These are phyloP conservation scores for Teratosphaeria gauchensis DNA, from an alignment of 2,329 filamentous ascomycete species.

Conservation along the genomic window DNA sequence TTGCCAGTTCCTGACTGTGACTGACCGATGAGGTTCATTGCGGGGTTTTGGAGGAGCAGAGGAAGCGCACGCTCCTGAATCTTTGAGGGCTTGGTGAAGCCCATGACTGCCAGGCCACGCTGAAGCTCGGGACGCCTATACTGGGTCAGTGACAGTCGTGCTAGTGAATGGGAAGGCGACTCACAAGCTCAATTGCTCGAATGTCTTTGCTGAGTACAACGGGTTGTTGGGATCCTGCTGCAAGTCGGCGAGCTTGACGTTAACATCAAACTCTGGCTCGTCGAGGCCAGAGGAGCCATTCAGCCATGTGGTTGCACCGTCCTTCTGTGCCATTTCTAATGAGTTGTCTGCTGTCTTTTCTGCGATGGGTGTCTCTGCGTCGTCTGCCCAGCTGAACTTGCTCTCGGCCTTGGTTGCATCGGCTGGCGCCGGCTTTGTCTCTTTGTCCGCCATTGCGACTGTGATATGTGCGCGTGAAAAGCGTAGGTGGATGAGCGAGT, in stretches of 20 bases:
- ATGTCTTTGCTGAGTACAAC: constrained; percentile 72
- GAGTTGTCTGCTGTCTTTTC: constrained; percentile 15
- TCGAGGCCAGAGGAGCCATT: constrained; percentile 38
- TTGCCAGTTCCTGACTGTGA: constrained; percentile 99
- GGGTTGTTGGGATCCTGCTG: constrained; percentile 81
- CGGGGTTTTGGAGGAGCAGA: constrained; percentile 76
- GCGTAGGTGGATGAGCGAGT: not conserved
- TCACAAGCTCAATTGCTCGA: constrained; percentile 78
- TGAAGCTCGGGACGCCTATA: constrained; percentile 54
- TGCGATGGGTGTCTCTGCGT: constrained; percentile 14
- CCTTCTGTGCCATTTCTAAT: constrained; percentile 1
- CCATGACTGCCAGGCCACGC: constrained; percentile 67
- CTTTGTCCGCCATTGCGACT: constrained; percentile 11
- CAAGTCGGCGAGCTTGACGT: constrained; percentile 84
- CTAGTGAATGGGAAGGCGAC: constrained; percentile 25
- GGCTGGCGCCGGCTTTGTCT: constrained; percentile 5
- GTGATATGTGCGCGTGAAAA: not conserved
- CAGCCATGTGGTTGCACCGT: constrained; percentile 1
- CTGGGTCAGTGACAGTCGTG: constrained; percentile 10
- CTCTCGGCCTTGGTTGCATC: not conserved
- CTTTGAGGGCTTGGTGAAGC: constrained; percentile 92
- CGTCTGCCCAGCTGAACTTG: constrained; percentile 28
- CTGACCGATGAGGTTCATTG: constrained; percentile 89
- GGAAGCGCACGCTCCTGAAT: constrained; percentile 94
- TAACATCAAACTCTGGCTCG: constrained; percentile 76